Evolutionary conservation across 1,284 basidiomycete genomes (phyloP), one percentile per base, ranked within the genome.

Genomic region (Pisolithus thermaeus): DNA sequence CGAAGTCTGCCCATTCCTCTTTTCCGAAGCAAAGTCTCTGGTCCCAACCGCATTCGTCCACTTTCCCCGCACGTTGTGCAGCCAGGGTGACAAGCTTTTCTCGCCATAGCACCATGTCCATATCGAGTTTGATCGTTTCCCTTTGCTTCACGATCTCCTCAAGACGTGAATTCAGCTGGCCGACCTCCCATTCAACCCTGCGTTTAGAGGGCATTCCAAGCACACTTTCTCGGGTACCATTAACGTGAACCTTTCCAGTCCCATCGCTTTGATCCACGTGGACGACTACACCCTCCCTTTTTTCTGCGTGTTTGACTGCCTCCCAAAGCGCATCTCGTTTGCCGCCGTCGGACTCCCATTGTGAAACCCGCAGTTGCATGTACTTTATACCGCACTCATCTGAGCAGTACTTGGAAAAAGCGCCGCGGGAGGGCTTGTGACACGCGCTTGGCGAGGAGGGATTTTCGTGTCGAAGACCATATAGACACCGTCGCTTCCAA

Each of bases 401-500:
- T 3, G 87, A 90, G 61, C 88, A 91, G 62, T 89, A 93, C 66
- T 92, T 92, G 16, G 89, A 92, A 58, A 90, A 82, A 7, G 77
- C 79, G 18, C 87, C 84, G 14, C 87, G 83, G 11, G 85, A 81
- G 9, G 90, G 84, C 56, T 83, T 85, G 64, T 85, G 86, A 62
- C 90, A 93, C 4, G 86, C 81, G 47, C 75, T 73, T 0, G 79
- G 60, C 3, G 83, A 86, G 11, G 70, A 70, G 8, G 85, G 82
- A 57, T 82, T 70, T 2, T 76, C 69, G 54, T 87, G 79, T 36
- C 78, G 72, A 16, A 85, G 70, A 8, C 87, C 87, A 51, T 75
- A 75, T 27, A 81, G 71, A 63, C 90, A 93, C 3, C 87, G 81
- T 23, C 71, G 70, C 63, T 90, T 92, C 75, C 90, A 92, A 0